These are phyloP conservation scores for Fragosphaeria purpurea DNA, from an alignment of 2,329 filamentous ascomycete genomes.

Conservation along the genomic window DNA sequence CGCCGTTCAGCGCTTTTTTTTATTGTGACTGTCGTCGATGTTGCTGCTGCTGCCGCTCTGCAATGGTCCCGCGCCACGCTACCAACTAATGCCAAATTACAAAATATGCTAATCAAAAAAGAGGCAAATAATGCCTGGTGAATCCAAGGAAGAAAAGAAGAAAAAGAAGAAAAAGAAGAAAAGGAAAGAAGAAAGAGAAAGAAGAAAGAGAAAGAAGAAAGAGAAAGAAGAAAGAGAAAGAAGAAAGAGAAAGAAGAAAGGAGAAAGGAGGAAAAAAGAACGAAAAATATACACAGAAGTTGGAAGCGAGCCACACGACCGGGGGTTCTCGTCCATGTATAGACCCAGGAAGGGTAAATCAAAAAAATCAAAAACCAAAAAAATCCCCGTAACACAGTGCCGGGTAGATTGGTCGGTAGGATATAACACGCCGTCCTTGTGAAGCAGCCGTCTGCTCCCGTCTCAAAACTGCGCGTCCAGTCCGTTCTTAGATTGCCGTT, in stretches of 20 bases:
- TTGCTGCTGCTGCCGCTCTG: constrained; percentile 5
- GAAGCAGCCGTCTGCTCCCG: not conserved
- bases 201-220: not conserved
- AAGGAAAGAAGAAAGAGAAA: not conserved
- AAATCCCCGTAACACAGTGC: no score
- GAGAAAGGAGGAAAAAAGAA: not conserved
- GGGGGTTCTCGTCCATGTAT: no score
- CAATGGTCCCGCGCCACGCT: constrained; percentile 12
- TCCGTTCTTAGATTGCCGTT: constrained; percentile 89
- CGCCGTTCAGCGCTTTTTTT: not conserved
- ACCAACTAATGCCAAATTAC: constrained; percentile 9
- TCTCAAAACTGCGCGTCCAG: constrained; percentile 71
- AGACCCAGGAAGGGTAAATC: no score
- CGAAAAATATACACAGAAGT: not conserved
- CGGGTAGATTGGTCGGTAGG: no score
- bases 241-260: not conserved
- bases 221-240: not conserved
- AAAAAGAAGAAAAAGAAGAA: not conserved
- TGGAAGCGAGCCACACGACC: no score
- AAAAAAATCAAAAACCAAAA: no score
- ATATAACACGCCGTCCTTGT: no score
- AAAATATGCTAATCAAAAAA: constrained; percentile 6
- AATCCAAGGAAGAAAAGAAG: constrained; percentile 1
- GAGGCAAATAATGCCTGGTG: not conserved
- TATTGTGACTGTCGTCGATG: not conserved